Percentiles rank a stretch among this genome's conserved stretches.
These are phyloP conservation scores for Iberis amara DNA, from an alignment of 441 rosid genomes.

Conservation along the genomic window DNA sequence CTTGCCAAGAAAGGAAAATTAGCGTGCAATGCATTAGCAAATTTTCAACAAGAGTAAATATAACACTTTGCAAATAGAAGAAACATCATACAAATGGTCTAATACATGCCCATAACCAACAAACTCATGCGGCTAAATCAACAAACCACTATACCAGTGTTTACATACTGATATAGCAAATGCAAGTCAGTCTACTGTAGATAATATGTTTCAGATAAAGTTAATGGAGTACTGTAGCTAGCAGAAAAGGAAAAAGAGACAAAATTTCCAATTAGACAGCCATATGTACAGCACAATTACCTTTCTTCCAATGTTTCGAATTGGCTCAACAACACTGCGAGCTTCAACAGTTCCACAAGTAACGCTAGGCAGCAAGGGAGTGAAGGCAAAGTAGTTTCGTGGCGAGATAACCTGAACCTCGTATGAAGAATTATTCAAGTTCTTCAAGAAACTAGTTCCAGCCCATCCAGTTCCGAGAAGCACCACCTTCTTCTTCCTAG, in stretches of 20 bases:
- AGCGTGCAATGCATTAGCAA: not conserved
- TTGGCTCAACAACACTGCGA: slow-evolving; percentile 46
- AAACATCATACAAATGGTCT: not conserved
- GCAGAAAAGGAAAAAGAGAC: not conserved
- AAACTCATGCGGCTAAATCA: not conserved
- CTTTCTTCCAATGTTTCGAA: slow-evolving; percentile 83
- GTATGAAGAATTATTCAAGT: slow-evolving; percentile 49
- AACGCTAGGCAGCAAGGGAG: slow-evolving; percentile 43
- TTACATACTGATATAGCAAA: not conserved
- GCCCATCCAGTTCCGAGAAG: slow-evolving; percentile 99
- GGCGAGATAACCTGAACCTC: slow-evolving; percentile 91
- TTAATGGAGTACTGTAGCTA: not conserved
- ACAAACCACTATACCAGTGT: not conserved
- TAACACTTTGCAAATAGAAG: not conserved
- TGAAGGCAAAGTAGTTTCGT: slow-evolving; percentile 85
- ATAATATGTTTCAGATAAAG: slow-evolving; percentile 11
- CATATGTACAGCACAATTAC: slow-evolving; percentile 29
- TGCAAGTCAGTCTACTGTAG: not conserved
- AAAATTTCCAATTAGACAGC: not conserved
- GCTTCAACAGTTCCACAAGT: slow-evolving; percentile 92
- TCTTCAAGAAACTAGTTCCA: slow-evolving; percentile 84
- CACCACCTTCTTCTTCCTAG: slow-evolving; percentile 81
- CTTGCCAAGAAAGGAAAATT: not conserved
- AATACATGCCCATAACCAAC: not conserved
- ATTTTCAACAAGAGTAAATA: not conserved